Evolutionary conservation across 2,329 filamentous ascomycete genomes (phyloP).

Genomic region (Thelonectria rubi): DNA sequence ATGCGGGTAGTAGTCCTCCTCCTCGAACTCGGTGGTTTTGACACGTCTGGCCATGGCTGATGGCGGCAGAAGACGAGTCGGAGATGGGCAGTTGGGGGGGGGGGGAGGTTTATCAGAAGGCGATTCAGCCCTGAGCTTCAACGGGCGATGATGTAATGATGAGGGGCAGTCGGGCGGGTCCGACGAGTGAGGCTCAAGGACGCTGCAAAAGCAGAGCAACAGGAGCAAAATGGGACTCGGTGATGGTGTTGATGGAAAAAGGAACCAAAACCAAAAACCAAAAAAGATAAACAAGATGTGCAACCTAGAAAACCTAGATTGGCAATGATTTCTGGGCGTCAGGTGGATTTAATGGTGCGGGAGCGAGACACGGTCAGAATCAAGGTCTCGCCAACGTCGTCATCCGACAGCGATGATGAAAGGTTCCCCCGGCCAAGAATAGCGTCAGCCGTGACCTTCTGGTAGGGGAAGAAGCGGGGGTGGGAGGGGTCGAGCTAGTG

Average conservation of each 20-base stretch:
- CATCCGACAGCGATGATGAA: slow-evolving; percentile 43
- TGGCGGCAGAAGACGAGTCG: slow-evolving; percentile 8
- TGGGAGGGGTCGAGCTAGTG: slow-evolving; percentile 31
- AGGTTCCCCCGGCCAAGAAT: slow-evolving; percentile 40
- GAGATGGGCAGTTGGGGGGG: slow-evolving; percentile 17
- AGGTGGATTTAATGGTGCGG: slow-evolving; percentile 42
- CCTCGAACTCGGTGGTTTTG: slow-evolving; percentile 54
- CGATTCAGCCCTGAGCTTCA: background rate
- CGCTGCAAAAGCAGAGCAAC: slow-evolving; percentile 14
- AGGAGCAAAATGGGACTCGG: slow-evolving; percentile 26
- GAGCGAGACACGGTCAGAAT: slow-evolving; percentile 37
- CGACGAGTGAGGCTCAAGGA: slow-evolving; percentile 31
- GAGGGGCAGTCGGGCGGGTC: slow-evolving; percentile 7
- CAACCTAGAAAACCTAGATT: slow-evolving; percentile 17
- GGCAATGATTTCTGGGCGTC: slow-evolving; percentile 33
- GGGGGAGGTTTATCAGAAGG: slow-evolving; percentile 16
- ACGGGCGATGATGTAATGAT: slow-evolving; percentile 10
- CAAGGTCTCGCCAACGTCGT: slow-evolving; percentile 43
- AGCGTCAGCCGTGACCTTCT: slow-evolving; percentile 42
- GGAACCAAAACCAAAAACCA: slow-evolving; percentile 4
- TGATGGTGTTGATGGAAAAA: slow-evolving; percentile 29
- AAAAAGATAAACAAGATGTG: slow-evolving; percentile 4
- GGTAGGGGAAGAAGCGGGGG: slow-evolving; percentile 34
- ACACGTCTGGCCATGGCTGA: slow-evolving; percentile 41
- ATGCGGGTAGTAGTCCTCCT: slow-evolving; percentile 54